A percentile compares a stretch with the other conserved stretches of the same genome.
Conservation (phyloP, 306 rosid genomes). For the Glycine latifolia region DNA sequence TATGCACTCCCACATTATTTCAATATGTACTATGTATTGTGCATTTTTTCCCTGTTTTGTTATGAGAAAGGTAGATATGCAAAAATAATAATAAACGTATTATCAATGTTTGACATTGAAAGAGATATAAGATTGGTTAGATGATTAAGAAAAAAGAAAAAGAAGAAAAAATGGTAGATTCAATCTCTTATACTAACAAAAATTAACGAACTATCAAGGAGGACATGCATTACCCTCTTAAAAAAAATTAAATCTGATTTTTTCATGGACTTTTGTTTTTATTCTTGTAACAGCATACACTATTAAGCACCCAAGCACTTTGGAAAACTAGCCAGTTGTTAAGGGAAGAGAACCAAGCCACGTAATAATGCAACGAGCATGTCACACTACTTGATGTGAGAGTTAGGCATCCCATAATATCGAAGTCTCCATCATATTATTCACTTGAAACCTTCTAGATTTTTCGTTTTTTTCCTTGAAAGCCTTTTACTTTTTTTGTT, state of each 20-base stretch:
- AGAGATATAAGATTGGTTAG: too few relatives aligned
- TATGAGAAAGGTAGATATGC: conserved; percentile 16
- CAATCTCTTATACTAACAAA: too few relatives aligned
- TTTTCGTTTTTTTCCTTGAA: conserved; percentile 4
- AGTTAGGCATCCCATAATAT: neutral
- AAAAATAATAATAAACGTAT: neutral
- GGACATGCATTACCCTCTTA: neutral
- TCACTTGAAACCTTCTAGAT: neutral
- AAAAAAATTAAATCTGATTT: neutral
- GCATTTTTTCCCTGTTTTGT: neutral
- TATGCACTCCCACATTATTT: neutral
- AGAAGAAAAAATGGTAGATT: too few relatives aligned
- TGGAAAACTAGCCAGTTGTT: neutral
- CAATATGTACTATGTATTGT: neutral
- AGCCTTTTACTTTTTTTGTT: conserved; percentile 3
- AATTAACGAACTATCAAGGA: too few relatives aligned
- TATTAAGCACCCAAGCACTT: neutral
- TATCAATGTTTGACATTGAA: neutral
- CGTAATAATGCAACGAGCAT: neutral
- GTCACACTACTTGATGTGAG: neutral
- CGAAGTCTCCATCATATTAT: neutral
- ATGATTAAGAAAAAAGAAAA: too few relatives aligned
- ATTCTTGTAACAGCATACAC: neutral
- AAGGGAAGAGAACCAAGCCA: neutral
- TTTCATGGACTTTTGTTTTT: neutral